Evolutionary conservation across 2,329 filamentous ascomycete genomes (phyloP), one percentile per base, ranked within the genome.

Genomic region (Penicillium digitatum): DNA sequence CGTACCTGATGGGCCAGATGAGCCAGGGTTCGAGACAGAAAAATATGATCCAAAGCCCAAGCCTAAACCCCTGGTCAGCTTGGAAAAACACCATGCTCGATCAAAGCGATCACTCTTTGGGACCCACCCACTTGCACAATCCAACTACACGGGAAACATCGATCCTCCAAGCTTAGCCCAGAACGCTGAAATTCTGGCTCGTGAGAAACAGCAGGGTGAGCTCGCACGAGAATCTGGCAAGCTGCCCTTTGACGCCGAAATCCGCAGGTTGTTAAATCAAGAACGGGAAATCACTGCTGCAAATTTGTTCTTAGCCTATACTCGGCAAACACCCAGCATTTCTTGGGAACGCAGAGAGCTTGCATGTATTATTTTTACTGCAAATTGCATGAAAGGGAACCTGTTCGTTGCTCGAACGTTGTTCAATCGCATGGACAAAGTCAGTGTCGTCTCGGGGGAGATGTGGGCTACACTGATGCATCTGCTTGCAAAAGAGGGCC

Each of bases 401-500:
- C 63, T 73, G 1, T 73, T 70, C 47, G 63, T 74, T 11, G 74
- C 74, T n/a, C 61, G 70, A 29, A 68, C 62, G 45, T 42, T 76
- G 2, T 76, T 75, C 47, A 53, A 68, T 20, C 68, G 69, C 20
- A 54, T 76, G 48, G 68, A 73, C 45, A 59, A 61, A 20, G 58
- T 73, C 43, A 64, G 69, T 39, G 56, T 62, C 18, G 56, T 76
- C 7, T 68, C 69, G 14, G 60, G 58, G 9, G 56, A 62, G 14
- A 66, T 75, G 59, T 76, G 74, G 74, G 68, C 69, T 46, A 61
- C 68, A 12, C 52, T 76, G 60, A 67, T 76, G 39, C 62, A 71
- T 50, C 55, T 67, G 12, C 58, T 75, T 49, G 70, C 70, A 12
- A 73, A 68, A 48, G 66, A 68, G 45, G 69, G 70, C 3, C 66